Conservation (phyloP, 202 grass and related monocot genomes). For the Zizania palustris region DNA sequence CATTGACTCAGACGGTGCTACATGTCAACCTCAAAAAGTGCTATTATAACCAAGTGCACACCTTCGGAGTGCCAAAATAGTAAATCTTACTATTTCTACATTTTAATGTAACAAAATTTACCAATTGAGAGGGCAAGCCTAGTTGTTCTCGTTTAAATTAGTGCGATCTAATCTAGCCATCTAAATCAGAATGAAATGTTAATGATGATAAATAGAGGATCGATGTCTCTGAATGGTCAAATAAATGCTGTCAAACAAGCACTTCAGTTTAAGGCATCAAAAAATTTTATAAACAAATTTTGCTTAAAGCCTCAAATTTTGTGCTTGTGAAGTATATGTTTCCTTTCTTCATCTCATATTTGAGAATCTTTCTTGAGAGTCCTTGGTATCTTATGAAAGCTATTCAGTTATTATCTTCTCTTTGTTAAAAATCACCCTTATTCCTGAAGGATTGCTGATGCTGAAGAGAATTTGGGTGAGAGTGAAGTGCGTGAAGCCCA, state of each 20-base stretch:
- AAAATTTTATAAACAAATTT: background rate
- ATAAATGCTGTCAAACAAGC: background rate
- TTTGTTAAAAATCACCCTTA: background rate
- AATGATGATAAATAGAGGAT: conserved; percentile 3
- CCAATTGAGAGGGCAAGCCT: background rate
- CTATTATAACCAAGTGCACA: too few species aligned
- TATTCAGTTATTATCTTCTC: background rate
- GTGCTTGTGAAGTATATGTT: background rate
- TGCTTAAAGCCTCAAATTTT: background rate
- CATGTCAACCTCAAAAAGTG: too few species aligned
- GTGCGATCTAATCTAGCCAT: background rate
- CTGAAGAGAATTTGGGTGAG: conserved; percentile 94
- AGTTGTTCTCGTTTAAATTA: background rate
- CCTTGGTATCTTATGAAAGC: conserved; percentile 22
- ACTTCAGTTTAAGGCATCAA: background rate
- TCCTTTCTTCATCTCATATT: too few species aligned
- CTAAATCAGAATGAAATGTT: background rate
- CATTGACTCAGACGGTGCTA: too few species aligned
- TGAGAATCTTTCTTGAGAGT: background rate
- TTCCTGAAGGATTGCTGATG: conserved; percentile 81
- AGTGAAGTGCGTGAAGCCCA: conserved; percentile 99
- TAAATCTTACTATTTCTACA: too few species aligned
- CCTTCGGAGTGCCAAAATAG: too few species aligned
- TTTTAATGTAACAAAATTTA: background rate
- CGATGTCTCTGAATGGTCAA: background rate